Percentiles rank a stretch among this genome's conserved stretches.
Evolutionary conservation across 495 filamentous ascomycete species (phyloP).

Genomic region (Lasiosphaeriaceae sp.): DNA sequence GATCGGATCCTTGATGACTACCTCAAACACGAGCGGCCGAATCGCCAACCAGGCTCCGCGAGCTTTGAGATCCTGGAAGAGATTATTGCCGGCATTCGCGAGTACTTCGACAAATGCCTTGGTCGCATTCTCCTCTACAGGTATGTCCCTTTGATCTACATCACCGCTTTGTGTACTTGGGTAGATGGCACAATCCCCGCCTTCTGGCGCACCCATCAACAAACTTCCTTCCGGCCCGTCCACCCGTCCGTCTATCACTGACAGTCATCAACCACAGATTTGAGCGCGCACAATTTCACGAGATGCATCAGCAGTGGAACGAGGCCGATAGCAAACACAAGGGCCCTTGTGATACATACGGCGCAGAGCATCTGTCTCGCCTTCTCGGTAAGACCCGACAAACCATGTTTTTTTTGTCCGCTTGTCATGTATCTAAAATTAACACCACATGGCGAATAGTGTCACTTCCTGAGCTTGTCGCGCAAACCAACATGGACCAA

Average conservation of each 20-base stretch:
- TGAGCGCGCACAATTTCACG: slow-evolving; percentile 79
- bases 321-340: slow-evolving; percentile 59
- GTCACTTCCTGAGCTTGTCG: slow-evolving; percentile 85
- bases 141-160: slow-evolving; percentile 25
- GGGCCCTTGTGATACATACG: slow-evolving; percentile 73
- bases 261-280: slow-evolving; percentile 46
- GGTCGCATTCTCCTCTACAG: slow-evolving; percentile 86
- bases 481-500: slow-evolving; percentile 95
- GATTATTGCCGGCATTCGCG: slow-evolving; percentile 72
- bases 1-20: slow-evolving; percentile 77
- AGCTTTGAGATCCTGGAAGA: slow-evolving; percentile 85
- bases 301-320: slow-evolving; percentile 62
- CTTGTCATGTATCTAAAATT: background rate
- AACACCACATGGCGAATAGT: slow-evolving; percentile 48
- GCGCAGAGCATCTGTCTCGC: slow-evolving; percentile 83
- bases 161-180: background rate
- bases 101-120: slow-evolving; percentile 87
- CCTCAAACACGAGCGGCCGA: slow-evolving; percentile 60
- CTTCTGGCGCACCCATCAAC: too few relatives aligned
- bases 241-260: background rate
- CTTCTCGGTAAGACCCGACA: slow-evolving; percentile 67
- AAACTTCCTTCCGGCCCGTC: too few relatives aligned
- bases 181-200: too few relatives aligned
- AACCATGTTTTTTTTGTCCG: background rate
- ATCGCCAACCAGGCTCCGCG: slow-evolving; percentile 59